These are phyloP conservation scores for Dacryopinax primogenitus DNA, from an alignment of 768 basidiomycete genomes.

Conservation along the genomic window DNA sequence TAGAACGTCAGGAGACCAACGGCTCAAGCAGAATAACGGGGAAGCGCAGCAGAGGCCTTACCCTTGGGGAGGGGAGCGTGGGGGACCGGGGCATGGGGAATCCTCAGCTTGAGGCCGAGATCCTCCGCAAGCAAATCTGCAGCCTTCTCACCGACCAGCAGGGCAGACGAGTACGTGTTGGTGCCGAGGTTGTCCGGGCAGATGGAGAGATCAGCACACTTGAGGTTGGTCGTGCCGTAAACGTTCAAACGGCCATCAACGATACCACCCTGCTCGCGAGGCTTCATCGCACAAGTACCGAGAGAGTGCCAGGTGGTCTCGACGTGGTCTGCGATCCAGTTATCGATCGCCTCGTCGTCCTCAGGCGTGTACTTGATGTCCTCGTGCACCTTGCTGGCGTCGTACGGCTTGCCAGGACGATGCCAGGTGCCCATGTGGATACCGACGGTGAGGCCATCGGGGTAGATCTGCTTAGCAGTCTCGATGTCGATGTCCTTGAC, in stretches of 20 bases:
- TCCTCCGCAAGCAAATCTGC: slow-evolving; percentile 49
- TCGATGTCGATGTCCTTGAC: slow-evolving; percentile 50
- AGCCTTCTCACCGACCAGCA: slow-evolving; percentile 59
- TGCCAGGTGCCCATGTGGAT: slow-evolving; percentile 66
- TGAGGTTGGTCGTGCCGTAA: slow-evolving; percentile 52
- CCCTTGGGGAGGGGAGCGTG: slow-evolving; percentile 45
- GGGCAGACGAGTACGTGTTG: slow-evolving; percentile 45
- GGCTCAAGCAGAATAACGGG: not conserved
- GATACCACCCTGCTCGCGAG: slow-evolving; percentile 50
- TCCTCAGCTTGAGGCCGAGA: slow-evolving; percentile 49
- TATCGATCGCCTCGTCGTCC: slow-evolving; percentile 59
- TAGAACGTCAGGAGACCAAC: not conserved
- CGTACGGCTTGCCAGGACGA: slow-evolving; percentile 41
- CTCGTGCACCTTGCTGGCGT: slow-evolving; percentile 46
- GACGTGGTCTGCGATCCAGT: slow-evolving; percentile 57
- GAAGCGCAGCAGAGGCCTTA: slow-evolving; percentile 6
- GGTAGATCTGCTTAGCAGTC: slow-evolving; percentile 50
- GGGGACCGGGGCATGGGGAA: slow-evolving; percentile 55
- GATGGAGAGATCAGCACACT: slow-evolving; percentile 55
- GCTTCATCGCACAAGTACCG: slow-evolving; percentile 45
- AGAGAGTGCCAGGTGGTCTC: slow-evolving; percentile 70
- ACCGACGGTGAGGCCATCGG: slow-evolving; percentile 50
- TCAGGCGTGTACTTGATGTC: slow-evolving; percentile 48
- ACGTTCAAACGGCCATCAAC: slow-evolving; percentile 52
- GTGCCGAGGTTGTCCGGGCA: slow-evolving; percentile 63